Evolutionary conservation across 2,329 filamentous ascomycete species (phyloP), one percentile per base, ranked within the genome.

Genomic region (Talaromyces sp.): DNA sequence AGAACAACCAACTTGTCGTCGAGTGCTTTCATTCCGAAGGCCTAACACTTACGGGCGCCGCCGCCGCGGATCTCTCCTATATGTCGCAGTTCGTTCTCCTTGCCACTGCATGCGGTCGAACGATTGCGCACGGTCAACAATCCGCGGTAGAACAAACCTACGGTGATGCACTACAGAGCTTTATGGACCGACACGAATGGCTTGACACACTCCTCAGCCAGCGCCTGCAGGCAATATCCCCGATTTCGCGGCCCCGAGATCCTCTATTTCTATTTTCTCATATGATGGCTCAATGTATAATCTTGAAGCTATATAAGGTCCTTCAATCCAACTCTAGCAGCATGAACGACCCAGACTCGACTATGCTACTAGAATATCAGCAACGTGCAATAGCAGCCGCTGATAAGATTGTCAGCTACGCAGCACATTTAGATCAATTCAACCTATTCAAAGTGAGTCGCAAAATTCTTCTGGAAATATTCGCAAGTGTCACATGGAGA

Each of bases 1-100:
- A 76, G 63, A 71, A 69, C 16, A 70, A 68, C 3, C 66, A 71
- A 14, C 70, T 68, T 3, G 61, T 69, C 2, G 21, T 61, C 2
- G 69, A 65, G 8, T 65, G 61, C n/a, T 76, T 73, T 50, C 39
- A 40, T 18, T 40, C 39, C 16, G 39, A 40, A 40, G 39, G 39
- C n/a, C 16, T 40, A 6, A 40, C 39, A 40, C 66, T 77, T 5
- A 60, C 69, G 2, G 74, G 76, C 46, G 70, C 66, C 18, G 18
- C 21, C 8, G 42, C 42, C 1, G 7, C 42, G 8, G 14, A 46
- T 23, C n/a, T 23, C 3, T 21, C 21, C 18, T 11, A 21, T n/a
- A 46, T 23, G 42, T 46, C 42, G 8, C n/a, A 21, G 2, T 46
- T 46, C 4, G 14, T 46, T 11, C n/a, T 46, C 3, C 8, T 46